A percentile compares a stretch with the other conserved stretches of the same genome.
Evolutionary conservation across 441 rosid genomes (phyloP).

Genomic region (Aleurites moluccanus): DNA sequence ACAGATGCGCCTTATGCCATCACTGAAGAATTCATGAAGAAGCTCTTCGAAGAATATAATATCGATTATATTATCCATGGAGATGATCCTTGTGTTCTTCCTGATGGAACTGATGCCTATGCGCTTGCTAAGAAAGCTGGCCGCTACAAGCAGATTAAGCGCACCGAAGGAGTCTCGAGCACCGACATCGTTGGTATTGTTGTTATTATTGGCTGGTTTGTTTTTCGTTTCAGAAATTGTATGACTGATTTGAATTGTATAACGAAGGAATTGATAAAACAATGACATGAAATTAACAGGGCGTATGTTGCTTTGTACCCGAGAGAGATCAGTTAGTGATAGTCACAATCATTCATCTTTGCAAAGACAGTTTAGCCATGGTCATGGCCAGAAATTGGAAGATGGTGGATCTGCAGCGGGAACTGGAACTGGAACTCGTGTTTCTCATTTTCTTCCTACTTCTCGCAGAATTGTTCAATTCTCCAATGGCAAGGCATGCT

Average conservation of each 20-base stretch:
- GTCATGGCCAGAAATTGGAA: slow-evolving; percentile 58
- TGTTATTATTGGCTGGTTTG: not conserved
- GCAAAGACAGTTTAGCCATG: slow-evolving; percentile 75
- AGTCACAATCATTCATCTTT: slow-evolving; percentile 56
- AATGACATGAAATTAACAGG: slow-evolving; percentile 35
- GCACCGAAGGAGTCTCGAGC: slow-evolving; percentile 71
- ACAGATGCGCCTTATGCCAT: slow-evolving; percentile 67
- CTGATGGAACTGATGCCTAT: slow-evolving; percentile 68
- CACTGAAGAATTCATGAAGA: slow-evolving; percentile 63
- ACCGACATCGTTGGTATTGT: slow-evolving; percentile 56
- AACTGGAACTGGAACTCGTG: slow-evolving; percentile 51
- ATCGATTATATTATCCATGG: slow-evolving; percentile 73
- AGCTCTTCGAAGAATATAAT: slow-evolving; percentile 51
- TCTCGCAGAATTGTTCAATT: slow-evolving; percentile 82
- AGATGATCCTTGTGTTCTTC: slow-evolving; percentile 65
- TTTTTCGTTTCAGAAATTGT: not conserved
- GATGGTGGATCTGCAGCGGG: slow-evolving; percentile 57
- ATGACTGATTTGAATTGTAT: slow-evolving; percentile 1
- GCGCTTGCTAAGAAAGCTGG: slow-evolving; percentile 67
- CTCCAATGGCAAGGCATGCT: slow-evolving; percentile 65
- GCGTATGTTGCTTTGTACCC: slow-evolving; percentile 72
- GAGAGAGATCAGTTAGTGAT: slow-evolving; percentile 61
- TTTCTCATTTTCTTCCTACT: slow-evolving; percentile 76
- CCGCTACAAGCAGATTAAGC: slow-evolving; percentile 70
- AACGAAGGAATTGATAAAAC: not conserved